Percentiles rank a stretch among this genome's conserved stretches.
These are phyloP conservation scores for Arthrobotrys sphaeroides DNA, from an alignment of 2,329 filamentous ascomycete species.

Conservation along the genomic window DNA sequence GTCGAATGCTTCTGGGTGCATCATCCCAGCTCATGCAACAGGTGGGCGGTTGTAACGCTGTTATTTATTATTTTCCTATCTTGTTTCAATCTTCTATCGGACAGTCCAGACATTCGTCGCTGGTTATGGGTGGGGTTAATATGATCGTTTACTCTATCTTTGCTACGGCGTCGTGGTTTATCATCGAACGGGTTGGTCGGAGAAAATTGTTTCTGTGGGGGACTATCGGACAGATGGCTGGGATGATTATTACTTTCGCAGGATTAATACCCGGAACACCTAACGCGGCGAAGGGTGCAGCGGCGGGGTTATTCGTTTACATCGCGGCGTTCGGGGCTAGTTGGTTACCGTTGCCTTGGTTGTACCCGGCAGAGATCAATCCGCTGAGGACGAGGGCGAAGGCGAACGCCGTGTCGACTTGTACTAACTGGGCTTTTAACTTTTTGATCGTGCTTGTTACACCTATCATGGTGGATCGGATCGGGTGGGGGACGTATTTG, in stretches of 20 bases:
- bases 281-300: constrained; percentile 62
- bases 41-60: constrained; percentile 67
- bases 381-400: constrained; percentile 67
- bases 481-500: constrained; percentile 60
- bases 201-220: constrained; percentile 78
- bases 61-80: constrained; percentile 60
- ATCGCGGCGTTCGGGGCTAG: constrained; percentile 75
- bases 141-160: constrained; percentile 69
- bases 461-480: constrained; percentile 58
- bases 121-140: constrained; percentile 66
- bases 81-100: constrained; percentile 60
- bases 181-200: constrained; percentile 73
- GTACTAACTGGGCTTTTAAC: constrained; percentile 62
- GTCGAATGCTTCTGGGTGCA: constrained; percentile 71
- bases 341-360: constrained; percentile 72
- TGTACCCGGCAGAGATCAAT: constrained; percentile 70
- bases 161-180: constrained; percentile 70
- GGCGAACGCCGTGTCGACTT: constrained; percentile 72
- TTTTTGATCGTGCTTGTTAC: constrained; percentile 58
- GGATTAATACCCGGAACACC: constrained; percentile 60
- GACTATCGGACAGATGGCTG: constrained; percentile 70
- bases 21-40: constrained; percentile 72
- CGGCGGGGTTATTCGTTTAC: constrained; percentile 74
- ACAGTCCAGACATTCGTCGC: constrained; percentile 62
- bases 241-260: constrained; percentile 71